Evolutionary conservation across 345 rosid species (phyloP), one percentile per base, ranked within the genome.

Genomic region (Camelina neglecta): DNA sequence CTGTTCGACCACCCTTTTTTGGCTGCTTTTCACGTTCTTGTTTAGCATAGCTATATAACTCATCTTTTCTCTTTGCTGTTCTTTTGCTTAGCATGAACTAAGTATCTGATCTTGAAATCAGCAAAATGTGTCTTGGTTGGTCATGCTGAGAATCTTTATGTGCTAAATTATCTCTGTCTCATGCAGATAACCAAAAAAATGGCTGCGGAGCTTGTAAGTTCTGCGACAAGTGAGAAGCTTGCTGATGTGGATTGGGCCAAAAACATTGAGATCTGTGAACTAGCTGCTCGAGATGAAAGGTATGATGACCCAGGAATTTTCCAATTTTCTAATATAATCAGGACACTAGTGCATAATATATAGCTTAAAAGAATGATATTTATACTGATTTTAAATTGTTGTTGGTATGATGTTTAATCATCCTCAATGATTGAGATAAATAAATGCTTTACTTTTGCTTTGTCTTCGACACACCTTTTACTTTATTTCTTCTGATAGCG

Each of bases 241-340:
- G 29, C 83, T 60, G 97, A 95, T 80, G 77, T 92, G 65, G 90
- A 95, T 75, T 95, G 99, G 99, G 77, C 86, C 44, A 95, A 90
- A 80, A 90, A 86, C 79, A 95, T 95, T 66, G 87, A 92, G 85
- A 89, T 92, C 72, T 95, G 99, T 73, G 99, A 95, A 85, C 72
- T 87, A 65, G 91, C 86, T 35, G 86, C 97, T 18, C 82, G 67
- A 53, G 96, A 92, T 79, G 90, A 85, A 66, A 89, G 92, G 97
- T 91, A 84, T 53, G 16, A 20, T 2, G 24, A 53, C 35, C 49
- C 73, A 41, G 5, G 24, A 11, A 7, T 5, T 66, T 55, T 50
- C 47, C 8, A 18, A 8, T 51, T 49, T 42, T 42, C 33, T 64
- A n/a, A 12, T 53, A 4, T 11, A 47, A 55, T 33, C 35, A 9